These are phyloP conservation scores for Candida montana DNA, from an alignment of 805 yeast genomes.

Conservation along the genomic window DNA sequence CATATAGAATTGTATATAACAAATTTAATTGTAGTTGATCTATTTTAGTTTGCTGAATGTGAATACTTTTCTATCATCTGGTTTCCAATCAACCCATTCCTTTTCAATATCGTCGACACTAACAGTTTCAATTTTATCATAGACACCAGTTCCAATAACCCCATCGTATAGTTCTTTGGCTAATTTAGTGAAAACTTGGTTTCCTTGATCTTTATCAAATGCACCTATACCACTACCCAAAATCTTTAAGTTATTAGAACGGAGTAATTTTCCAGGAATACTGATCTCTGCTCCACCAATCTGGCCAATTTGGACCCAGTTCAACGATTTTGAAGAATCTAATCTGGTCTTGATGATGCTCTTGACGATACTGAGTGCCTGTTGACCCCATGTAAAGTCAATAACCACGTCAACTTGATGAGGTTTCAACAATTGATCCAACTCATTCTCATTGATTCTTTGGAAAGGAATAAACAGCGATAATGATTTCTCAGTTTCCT, in stretches of 20 bases:
- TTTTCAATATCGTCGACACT: neutral
- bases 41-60: neutral
- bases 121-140: constrained; percentile 1
- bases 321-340: neutral
- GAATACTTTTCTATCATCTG: constrained; percentile 6
- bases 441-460: neutral
- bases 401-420: constrained; percentile 8
- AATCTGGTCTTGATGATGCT: constrained; percentile 3
- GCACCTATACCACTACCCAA: constrained; percentile 13
- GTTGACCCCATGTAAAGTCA: constrained; percentile 12
- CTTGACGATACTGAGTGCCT: neutral
- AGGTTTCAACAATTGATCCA: neutral
- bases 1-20: neutral
- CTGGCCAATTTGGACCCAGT: constrained; percentile 13
- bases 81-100: constrained; percentile 10
- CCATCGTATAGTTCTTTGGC: constrained; percentile 2
- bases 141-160: neutral
- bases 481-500: neutral
- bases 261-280: constrained; percentile 5
- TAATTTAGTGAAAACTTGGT: neutral
- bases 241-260: constrained; percentile 6
- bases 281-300: constrained; percentile 8
- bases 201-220: constrained; percentile 1
- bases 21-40: neutral
- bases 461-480: neutral